Base-by-base conservation (phyloP, 441 rosid species). In the Mallotus repandus region DNA sequence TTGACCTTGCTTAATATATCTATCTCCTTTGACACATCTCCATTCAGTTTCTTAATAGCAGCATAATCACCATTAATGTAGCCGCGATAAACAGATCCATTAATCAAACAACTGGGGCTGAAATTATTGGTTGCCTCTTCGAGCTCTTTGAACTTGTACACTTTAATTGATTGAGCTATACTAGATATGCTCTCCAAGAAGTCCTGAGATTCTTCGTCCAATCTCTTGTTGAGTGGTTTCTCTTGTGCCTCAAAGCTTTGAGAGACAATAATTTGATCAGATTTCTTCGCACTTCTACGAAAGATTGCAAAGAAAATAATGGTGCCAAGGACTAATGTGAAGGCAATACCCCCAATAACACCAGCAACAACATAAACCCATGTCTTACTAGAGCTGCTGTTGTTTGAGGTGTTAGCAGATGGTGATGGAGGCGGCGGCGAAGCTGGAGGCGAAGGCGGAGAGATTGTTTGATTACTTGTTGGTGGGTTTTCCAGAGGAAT, bases 21-120 rank as follows among this genome's bases (percentile, higher is more conserved):
- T 32, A 87, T 82, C 86, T 93, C 94, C 71, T 89, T 86, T 1
- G 86, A 77, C 50, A 89, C 94, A 79, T 91, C 90, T 67, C 92
- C 93, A 11, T 84, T 50, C 56, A 87, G 75, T 77, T 88, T 88
- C 94, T 88, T 89, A 62, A 93, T 89, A 69, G 90, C 90, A 49
- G 90, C 94, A 14, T 76, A 80, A 71, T 93, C 96, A 10, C 92
- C 92, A 49, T 87, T 84, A 68, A 93, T 78, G 21, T 67, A 79
- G 21, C 92, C 96, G 4, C 79, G 81, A 74, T 87, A 87, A 41
- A 92, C 89, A 9, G 90, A 89, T 64, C 86, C 94, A 71, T 80
- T 80, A 5, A 85, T 82, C 72, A 71, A 84, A 64, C 81, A 77
- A 61, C 81, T 65, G n/a, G 90, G 76, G 49, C 84, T 81, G 88